Evolutionary conservation across 2,329 filamentous ascomycete species (phyloP).

Genomic region (Aureobasidium uvarum): DNA sequence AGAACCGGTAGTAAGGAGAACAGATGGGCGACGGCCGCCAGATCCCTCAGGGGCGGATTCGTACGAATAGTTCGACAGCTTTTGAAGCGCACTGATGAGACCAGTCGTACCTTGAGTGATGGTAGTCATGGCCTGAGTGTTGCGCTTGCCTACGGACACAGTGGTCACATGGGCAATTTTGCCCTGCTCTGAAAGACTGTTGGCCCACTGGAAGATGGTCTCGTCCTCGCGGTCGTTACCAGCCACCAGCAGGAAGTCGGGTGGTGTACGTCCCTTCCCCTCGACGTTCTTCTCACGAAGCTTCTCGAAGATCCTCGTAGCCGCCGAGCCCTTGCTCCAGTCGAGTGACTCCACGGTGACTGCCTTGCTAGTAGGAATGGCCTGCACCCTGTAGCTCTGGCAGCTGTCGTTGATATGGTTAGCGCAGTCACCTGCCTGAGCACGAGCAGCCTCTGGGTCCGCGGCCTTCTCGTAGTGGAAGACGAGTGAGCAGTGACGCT

Average conservation of each 20-base stretch:
- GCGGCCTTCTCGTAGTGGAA: conserved; percentile 86
- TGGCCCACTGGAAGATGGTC: conserved; percentile 92
- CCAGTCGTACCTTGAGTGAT: conserved; percentile 86
- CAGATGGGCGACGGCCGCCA: conserved; percentile 14
- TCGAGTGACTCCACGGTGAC: conserved; percentile 82
- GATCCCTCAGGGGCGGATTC: neutral
- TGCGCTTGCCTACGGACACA: conserved; percentile 80
- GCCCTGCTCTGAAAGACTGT: conserved; percentile 62
- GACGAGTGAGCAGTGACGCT: conserved; percentile 85
- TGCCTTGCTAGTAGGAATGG: conserved; percentile 71
- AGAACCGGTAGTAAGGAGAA: conserved; percentile 21
- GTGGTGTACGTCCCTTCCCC: conserved; percentile 40
- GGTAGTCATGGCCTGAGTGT: conserved; percentile 82
- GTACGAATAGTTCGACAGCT: conserved; percentile 17
- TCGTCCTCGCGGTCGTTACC: conserved; percentile 94
- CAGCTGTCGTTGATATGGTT: conserved; percentile 95
- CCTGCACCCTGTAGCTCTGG: conserved; percentile 77
- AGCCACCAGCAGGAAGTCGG: conserved; percentile 85
- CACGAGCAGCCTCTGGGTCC: conserved; percentile 69
- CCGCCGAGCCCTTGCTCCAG: conserved; percentile 85
- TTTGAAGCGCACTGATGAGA: conserved; percentile 22
- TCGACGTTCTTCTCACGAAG: conserved; percentile 39
- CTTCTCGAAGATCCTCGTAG: conserved; percentile 66
- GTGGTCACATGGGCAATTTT: conserved; percentile 65
- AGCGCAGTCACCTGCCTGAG: conserved; percentile 84